Conservation (phyloP, 176 grass and related monocot species). For the Phyllostachys edulis region DNA sequence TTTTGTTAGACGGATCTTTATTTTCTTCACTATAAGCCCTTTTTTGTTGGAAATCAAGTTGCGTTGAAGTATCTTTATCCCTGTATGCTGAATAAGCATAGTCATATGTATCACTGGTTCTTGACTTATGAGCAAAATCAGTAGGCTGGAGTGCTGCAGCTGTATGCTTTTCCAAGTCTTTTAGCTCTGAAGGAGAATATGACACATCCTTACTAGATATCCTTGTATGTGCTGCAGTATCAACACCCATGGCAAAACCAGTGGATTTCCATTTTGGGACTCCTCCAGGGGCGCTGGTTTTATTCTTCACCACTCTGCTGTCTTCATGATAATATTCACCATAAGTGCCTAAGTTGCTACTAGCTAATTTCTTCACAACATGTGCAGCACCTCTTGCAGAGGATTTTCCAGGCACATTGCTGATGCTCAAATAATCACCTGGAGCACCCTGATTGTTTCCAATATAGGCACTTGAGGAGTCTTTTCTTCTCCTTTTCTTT, state of each 20-base stretch:
- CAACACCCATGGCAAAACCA: slow-evolving; percentile 43
- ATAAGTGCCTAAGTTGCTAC: slow-evolving; percentile 34
- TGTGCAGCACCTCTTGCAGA: slow-evolving; percentile 42
- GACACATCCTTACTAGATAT: slow-evolving; percentile 53
- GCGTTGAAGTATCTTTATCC: slow-evolving; percentile 59
- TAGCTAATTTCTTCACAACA: slow-evolving; percentile 41
- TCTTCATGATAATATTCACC: slow-evolving; percentile 48
- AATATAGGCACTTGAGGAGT: slow-evolving; percentile 41
- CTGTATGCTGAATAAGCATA: slow-evolving; percentile 48
- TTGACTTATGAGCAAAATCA: slow-evolving; percentile 49
- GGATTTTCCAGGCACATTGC: slow-evolving; percentile 48
- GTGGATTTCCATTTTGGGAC: slow-evolving; percentile 51
- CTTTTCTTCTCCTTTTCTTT: slow-evolving; percentile 96
- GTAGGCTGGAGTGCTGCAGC: slow-evolving; percentile 14
- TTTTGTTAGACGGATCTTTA: slow-evolving; percentile 48
- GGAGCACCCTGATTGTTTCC: slow-evolving; percentile 48
- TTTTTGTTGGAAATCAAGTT: slow-evolving; percentile 70
- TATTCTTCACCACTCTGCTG: slow-evolving; percentile 52
- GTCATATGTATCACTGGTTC: slow-evolving; percentile 52
- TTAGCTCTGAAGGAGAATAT: slow-evolving; percentile 55
- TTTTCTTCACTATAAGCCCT: slow-evolving; percentile 51
- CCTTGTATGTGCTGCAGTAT: slow-evolving; percentile 44
- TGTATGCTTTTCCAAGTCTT: slow-evolving; percentile 71
- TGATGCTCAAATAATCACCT: slow-evolving; percentile 41
- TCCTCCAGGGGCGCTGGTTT: slow-evolving; percentile 35